Percentiles rank a stretch among this genome's conserved stretches.
These are phyloP conservation scores for Isatis tinctoria DNA, from an alignment of 345 rosid genomes.

Conservation along the genomic window DNA sequence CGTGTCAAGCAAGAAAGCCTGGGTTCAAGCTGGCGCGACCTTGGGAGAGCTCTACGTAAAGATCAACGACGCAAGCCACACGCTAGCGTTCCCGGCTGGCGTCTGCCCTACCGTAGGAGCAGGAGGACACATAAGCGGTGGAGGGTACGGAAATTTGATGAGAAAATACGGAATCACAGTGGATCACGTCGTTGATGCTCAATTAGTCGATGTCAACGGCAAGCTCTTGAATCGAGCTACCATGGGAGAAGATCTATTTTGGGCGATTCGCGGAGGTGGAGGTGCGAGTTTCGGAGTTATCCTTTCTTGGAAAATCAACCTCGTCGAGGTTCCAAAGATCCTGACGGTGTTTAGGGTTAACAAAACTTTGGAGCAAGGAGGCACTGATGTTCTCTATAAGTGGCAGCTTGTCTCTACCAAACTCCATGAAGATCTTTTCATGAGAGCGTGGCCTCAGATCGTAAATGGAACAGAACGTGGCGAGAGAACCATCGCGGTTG, in stretches of 20 bases:
- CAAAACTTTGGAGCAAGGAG: constrained; percentile 30
- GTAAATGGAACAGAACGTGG: constrained; percentile 9
- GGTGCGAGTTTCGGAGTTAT: constrained; percentile 56
- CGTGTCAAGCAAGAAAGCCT: constrained; percentile 28
- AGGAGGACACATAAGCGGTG: constrained; percentile 47
- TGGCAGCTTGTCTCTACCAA: constrained; percentile 38
- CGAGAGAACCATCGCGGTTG: constrained; percentile 30
- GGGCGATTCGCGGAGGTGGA: constrained; percentile 63
- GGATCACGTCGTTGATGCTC: constrained; percentile 50
- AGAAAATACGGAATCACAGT: constrained; percentile 48
- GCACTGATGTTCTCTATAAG: constrained; percentile 22
- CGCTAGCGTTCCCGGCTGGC: constrained; percentile 50
- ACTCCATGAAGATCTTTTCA: constrained; percentile 29
- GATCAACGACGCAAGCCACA: constrained; percentile 38
- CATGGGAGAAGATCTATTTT: constrained; percentile 57
- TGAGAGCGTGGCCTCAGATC: constrained; percentile 29
- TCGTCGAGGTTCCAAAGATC: constrained; percentile 44
- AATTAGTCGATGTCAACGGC: constrained; percentile 42
- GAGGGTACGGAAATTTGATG: constrained; percentile 51
- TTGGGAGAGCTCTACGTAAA: constrained; percentile 48
- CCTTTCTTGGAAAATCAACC: constrained; percentile 44
- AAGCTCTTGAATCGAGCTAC: constrained; percentile 38
- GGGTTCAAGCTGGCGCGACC: constrained; percentile 59
- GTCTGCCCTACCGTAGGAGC: constrained; percentile 44
- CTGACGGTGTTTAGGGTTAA: constrained; percentile 37